These are phyloP conservation scores for Boletus subcaerulescens DNA, from an alignment of 768 basidiomycete genomes.

Conservation along the genomic window DNA sequence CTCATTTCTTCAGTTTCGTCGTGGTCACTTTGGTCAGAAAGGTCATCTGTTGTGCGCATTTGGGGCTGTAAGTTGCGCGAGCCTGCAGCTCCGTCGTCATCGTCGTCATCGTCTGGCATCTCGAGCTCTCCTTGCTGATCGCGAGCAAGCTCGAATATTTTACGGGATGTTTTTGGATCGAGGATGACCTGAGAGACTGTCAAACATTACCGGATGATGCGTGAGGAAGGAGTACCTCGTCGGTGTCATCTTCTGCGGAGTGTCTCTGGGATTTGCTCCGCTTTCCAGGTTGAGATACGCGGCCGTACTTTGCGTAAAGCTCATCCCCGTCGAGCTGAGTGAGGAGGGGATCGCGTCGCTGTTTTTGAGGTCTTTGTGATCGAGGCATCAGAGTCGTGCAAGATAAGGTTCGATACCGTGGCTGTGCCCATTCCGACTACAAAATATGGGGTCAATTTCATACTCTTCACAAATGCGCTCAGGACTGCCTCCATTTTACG, in stretches of 20 bases:
- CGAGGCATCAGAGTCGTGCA: conserved; percentile 57
- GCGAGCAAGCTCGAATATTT: conserved; percentile 88
- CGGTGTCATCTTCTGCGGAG: conserved; percentile 48
- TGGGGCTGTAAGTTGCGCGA: conserved; percentile 25
- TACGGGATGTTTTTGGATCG: conserved; percentile 78
- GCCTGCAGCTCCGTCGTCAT: conserved; percentile 28
- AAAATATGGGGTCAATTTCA: too few relatives aligned
- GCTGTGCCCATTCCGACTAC: conserved; percentile 14
- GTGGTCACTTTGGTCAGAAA: conserved; percentile 57
- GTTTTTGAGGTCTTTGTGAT: conserved; percentile 50
- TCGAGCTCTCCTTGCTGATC: conserved; percentile 91
- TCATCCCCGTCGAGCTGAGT: conserved; percentile 83
- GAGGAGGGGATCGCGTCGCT: conserved; percentile 84
- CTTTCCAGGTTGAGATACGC: conserved; percentile 70
- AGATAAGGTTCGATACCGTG: not conserved
- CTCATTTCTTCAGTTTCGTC: conserved; percentile 23
- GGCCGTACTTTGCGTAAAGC: conserved; percentile 71
- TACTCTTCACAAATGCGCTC: too few relatives aligned
- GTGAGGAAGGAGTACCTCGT: conserved; percentile 45
- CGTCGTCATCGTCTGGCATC: conserved; percentile 56
- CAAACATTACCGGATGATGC: not conserved
- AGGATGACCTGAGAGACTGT: conserved; percentile 51
- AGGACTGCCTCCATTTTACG: too few relatives aligned
- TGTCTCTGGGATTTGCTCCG: conserved; percentile 59
- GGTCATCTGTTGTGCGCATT: conserved; percentile 39